Evolutionary conservation across 164 flowering plant species (phyloP), one percentile per base, ranked within the genome.

Genomic region (Annona squamosa): DNA sequence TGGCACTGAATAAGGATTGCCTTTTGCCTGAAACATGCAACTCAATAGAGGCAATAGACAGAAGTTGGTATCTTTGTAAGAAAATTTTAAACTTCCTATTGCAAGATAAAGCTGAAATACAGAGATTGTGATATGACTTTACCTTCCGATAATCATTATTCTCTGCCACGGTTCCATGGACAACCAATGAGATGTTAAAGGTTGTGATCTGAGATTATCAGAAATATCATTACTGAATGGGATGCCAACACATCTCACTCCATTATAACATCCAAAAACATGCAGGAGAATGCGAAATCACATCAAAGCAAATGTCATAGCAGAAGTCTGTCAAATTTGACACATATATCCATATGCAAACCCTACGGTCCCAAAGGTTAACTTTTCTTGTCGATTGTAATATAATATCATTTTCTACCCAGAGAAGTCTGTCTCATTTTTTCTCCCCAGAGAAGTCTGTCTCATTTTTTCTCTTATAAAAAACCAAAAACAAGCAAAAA

Each of bases 111-210:
- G 9, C 10, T 9, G 59, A 52, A 52, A 13, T 45, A 44, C 0
- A 57, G 1, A 57, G 69, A 63, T 68, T 48, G 10, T 6, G 44
- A 42, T 69, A 13, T 48, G 45, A 69, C 37, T 69, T 69, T 72
- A 83, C 98, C 98, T 85, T 81, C 77, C 79, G 87, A 78, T 81
- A 88, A 79, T 91, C 93, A 74, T 80, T 77, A 67, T 87, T 85
- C 80, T 95, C 99, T 5, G 99, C 97, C 16, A 93, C 89, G 16
- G 98, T 88, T 73, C 99, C 99, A 77, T 89, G 96, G 41, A 95
- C 99, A 76, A 95, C 98, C 68, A 90, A 74, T 41, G 98, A 95
- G 73, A 95, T 91, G 84, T 95, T 87, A 69, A 95, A 95, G 45
- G 99, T 95, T 71, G 94, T 89, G 17, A 93, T 87, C 99, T 95